Base-by-base conservation (phyloP, 2,329 filamentous ascomycete genomes). In the Akanthomyces dipterigenus region DNA sequence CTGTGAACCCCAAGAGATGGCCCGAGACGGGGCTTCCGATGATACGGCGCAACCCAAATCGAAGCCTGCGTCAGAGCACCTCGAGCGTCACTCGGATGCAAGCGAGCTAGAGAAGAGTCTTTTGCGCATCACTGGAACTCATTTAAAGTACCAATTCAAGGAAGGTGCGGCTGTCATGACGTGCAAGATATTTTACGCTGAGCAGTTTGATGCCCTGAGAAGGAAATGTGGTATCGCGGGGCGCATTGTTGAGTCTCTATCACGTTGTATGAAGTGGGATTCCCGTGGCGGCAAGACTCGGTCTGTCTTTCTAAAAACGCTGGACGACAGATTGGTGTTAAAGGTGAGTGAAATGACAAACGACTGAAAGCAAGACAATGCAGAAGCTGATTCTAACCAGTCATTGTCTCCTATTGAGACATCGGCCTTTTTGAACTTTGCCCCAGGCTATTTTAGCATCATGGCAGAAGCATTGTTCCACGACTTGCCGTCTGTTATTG, bases 121-220 rank as follows among this genome's bases (percentile, higher is more conserved):
- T 28, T 80, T 96, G 36, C 86, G 91, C 64, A 84, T 88, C 34
- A 96, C 91, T 0, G 93, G 93, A 42, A 96, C 91, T 1, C 95
- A 99, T 73, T 86, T 97, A 66, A 96, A 96, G 71, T 99, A 97
- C 71, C 91, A 96, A 63, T 99, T 98, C 75, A 88, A 88, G 31
- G 93, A 97, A 71, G 92, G 93, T 0, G 87, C 90, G n/a, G 93
- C 96, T 3, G 91, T 89, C 69, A 96, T 97, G 84, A 88, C 93
- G 55, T 98, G 96, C 79, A 99, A 99, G 75, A 95, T 99, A 51
- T 98, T 99, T 75, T 99, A 96, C 69, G 95, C 95, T 0, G 95
- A 98, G 73, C 95, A 97, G 65, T 99, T 99, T 68, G 95, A 99
- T 75, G 95, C 95, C 3, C 82, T 99, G 43, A 87, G 95, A 61